phyloP scores from a whole-genome alignment of 2,329 filamentous ascomycete species.

The Scedosporium boydii region DNA sequence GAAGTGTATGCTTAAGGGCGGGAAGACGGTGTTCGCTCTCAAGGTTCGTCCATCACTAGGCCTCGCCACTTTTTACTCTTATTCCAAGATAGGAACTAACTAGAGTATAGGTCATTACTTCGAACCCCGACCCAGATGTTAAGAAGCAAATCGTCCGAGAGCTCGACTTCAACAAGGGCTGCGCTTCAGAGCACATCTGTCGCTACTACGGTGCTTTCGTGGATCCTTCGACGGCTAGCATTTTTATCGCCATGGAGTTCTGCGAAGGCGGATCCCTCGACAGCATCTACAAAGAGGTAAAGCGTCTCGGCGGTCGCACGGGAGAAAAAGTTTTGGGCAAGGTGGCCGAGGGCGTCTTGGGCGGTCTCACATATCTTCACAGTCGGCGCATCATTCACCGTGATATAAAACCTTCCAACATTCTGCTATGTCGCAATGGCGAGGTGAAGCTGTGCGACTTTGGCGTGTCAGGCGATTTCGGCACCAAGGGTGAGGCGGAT shows the following conservation, averaged over 20 bases:
- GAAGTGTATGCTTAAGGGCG: conserved; percentile 76
- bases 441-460: conserved; percentile 98
- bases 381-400: conserved; percentile 95
- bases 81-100: neutral
- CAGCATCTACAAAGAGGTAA: conserved; percentile 95
- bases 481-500: conserved; percentile 96
- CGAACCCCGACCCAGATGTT: conserved; percentile 92
- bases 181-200: conserved; percentile 92
- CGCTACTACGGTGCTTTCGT: conserved; percentile 96
- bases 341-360: conserved; percentile 88
- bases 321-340: conserved; percentile 97
- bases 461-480: conserved; percentile 94
- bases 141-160: conserved; percentile 98
- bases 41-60: conserved; percentile 53
- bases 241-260: conserved; percentile 98
- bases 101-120: conserved; percentile 74
- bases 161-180: conserved; percentile 95
- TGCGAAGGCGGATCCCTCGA: conserved; percentile 95
- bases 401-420: conserved; percentile 98
- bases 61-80: neutral
- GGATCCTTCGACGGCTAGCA: conserved; percentile 90
- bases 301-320: conserved; percentile 85
- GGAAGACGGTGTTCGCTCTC: conserved; percentile 89
- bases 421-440: conserved; percentile 81
- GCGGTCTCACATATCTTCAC: conserved; percentile 90